Conservation (phyloP, 2,329 filamentous ascomycete species). For the Colletotrichum orbiculare region DNA sequence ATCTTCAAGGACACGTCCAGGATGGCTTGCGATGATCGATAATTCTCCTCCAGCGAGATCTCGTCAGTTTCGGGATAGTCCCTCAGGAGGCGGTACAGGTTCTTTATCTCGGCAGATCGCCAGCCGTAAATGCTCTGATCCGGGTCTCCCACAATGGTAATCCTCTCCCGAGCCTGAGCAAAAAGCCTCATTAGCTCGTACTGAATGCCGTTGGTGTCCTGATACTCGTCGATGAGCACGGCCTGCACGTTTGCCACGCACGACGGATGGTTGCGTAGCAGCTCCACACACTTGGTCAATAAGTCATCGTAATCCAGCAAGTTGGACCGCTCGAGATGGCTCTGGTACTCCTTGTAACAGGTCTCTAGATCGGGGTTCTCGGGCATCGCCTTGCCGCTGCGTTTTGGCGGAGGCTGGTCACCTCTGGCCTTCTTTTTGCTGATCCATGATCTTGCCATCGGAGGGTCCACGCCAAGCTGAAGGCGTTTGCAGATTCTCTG, state of each 20-base stretch:
- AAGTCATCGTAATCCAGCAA: constrained; percentile 96
- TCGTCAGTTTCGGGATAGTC: constrained; percentile 84
- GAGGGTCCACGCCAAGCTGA: constrained; percentile 75
- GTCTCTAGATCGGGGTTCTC: constrained; percentile 71
- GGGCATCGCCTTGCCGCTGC: constrained; percentile 46
- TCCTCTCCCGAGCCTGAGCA: constrained; percentile 76
- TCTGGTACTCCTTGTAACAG: constrained; percentile 81
- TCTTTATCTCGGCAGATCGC: constrained; percentile 91
- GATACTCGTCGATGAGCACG: constrained; percentile 96
- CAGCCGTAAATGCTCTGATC: constrained; percentile 99
- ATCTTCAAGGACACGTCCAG: constrained; percentile 82
- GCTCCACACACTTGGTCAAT: constrained; percentile 82
- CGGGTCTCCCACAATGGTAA: constrained; percentile 95
- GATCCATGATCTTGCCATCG: constrained; percentile 79
- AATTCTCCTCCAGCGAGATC: constrained; percentile 92
- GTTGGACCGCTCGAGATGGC: constrained; percentile 78
- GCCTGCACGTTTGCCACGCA: constrained; percentile 92
- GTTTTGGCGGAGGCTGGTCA: constrained; percentile 43
- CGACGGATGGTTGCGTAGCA: constrained; percentile 77
- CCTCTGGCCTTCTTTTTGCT: constrained; percentile 73
- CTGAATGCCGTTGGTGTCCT: constrained; percentile 95
- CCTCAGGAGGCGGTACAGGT: constrained; percentile 80
- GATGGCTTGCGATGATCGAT: constrained; percentile 89
- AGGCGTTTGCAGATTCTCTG: constrained; percentile 85
- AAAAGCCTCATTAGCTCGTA: constrained; percentile 94